These are phyloP conservation scores for Penicillium glabrum DNA, from an alignment of 2,329 filamentous ascomycete species.

Conservation along the genomic window DNA sequence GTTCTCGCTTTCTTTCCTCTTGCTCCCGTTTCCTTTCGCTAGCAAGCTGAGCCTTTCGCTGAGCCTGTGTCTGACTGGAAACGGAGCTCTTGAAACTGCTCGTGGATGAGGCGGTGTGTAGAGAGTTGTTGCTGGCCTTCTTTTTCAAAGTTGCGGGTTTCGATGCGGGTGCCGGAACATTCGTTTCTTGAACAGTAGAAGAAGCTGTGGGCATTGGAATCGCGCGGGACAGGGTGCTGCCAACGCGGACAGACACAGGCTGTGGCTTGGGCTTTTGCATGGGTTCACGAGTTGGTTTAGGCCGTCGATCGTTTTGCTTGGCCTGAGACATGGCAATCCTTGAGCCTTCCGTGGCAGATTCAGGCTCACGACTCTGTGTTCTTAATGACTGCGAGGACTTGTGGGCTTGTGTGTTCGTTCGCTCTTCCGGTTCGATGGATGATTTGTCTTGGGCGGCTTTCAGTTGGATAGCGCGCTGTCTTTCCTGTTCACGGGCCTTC, in stretches of 20 bases:
- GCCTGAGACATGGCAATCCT: conserved; percentile 28
- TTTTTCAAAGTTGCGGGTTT: conserved; percentile 52
- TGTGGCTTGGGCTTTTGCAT: conserved; percentile 47
- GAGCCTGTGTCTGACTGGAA: conserved; percentile 60
- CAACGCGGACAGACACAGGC: conserved; percentile 50
- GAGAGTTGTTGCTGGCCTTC: conserved; percentile 67
- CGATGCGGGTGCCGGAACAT: conserved; percentile 48
- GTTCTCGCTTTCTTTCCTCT: not conserved
- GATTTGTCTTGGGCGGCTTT: conserved; percentile 35
- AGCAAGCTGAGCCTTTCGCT: conserved; percentile 70
- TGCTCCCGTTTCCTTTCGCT: conserved; percentile 76
- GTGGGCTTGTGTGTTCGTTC: conserved; percentile 15
- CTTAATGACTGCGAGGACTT: conserved; percentile 28
- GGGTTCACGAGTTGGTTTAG: conserved; percentile 45
- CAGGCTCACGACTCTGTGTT: conserved; percentile 33
- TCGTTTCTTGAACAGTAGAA: conserved; percentile 57
- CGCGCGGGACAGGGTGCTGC: conserved; percentile 47
- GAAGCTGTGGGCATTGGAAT: conserved; percentile 53
- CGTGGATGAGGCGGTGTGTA: conserved; percentile 55
- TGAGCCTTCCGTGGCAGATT: conserved; percentile 27
- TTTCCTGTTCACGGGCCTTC: conserved; percentile 36
- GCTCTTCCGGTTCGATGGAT: conserved; percentile 35
- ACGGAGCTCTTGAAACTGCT: conserved; percentile 65
- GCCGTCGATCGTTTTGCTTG: conserved; percentile 43
- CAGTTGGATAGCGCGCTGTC: conserved; percentile 30